phyloP scores from a whole-genome alignment of 768 basidiomycete species.

The Steccherinum ochraceum region DNA sequence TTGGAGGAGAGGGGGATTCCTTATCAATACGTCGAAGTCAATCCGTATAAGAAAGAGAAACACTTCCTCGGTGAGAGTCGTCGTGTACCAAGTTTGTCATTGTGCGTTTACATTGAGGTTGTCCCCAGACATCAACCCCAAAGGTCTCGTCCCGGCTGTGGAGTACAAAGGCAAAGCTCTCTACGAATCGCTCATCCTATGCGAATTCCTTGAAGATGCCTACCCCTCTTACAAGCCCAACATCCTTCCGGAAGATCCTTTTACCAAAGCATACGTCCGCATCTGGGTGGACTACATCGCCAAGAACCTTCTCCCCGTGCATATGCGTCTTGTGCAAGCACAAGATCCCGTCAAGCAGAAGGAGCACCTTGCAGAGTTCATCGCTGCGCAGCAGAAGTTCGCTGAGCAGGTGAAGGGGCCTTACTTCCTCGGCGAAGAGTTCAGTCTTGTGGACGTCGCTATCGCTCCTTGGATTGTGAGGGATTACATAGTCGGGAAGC shows the following conservation, averaged over 20 bases:
- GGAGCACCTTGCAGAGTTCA: conserved; percentile 27
- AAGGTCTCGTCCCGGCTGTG: conserved; percentile 56
- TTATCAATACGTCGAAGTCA: conserved; percentile 57
- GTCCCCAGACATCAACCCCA: conserved; percentile 46
- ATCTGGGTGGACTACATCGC: conserved; percentile 48
- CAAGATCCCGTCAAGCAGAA: conserved; percentile 28
- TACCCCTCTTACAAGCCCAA: conserved; percentile 34
- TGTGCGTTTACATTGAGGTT: too few species aligned
- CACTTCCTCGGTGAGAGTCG: conserved; percentile 36
- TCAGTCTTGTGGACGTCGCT: conserved; percentile 42
- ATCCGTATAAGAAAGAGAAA: conserved; percentile 58
- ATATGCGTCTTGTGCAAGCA: conserved; percentile 32
- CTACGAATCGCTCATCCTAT: conserved; percentile 53
- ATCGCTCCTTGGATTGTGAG: conserved; percentile 47
- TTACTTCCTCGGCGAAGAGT: conserved; percentile 46
- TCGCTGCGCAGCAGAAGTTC: conserved; percentile 27
- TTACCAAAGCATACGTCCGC: conserved; percentile 37
- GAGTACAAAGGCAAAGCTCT: conserved; percentile 40
- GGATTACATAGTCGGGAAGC: conserved; percentile 38
- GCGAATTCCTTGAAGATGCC: conserved; percentile 58
- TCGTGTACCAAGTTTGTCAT: not conserved
- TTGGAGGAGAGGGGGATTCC: conserved; percentile 57
- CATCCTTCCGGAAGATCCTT: conserved; percentile 43
- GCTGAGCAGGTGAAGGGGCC: conserved; percentile 33
- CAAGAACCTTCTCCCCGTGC: conserved; percentile 44